These are phyloP conservation scores for Schizosaccharomyces osmophilus DNA, from an alignment of 805 yeast species.

Conservation along the genomic window DNA sequence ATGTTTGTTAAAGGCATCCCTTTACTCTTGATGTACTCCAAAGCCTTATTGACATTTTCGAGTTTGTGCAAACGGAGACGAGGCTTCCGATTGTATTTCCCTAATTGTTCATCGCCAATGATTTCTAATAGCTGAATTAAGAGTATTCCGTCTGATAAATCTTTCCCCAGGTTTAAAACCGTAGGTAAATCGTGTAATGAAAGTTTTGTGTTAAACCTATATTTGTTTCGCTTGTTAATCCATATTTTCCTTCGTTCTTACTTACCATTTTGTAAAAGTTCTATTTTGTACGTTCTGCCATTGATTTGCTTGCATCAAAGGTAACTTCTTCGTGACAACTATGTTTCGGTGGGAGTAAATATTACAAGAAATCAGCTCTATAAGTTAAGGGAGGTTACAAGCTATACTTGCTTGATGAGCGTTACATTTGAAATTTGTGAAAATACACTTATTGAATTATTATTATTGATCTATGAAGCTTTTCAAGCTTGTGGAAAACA, in stretches of 20 bases:
- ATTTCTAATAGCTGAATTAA: slow-evolving; percentile 17
- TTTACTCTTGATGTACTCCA: slow-evolving; percentile 15
- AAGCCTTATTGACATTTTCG: slow-evolving; percentile 17
- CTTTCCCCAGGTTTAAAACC: background rate
- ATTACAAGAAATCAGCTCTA: background rate
- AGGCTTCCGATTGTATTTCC: slow-evolving; percentile 14
- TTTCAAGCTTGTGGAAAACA: too few species aligned
- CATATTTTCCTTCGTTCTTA: too few species aligned
- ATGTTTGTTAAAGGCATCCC: slow-evolving; percentile 17
- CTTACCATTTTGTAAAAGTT: slow-evolving; percentile 2
- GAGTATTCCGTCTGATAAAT: slow-evolving; percentile 13
- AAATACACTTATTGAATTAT: too few species aligned
- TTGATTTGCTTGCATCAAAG: background rate
- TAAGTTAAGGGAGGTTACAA: background rate
- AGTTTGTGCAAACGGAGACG: slow-evolving; percentile 16
- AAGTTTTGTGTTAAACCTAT: slow-evolving; percentile 1
- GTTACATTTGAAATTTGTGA: too few species aligned
- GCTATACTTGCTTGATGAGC: too few species aligned
- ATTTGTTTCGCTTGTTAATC: background rate
- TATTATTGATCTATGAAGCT: too few species aligned
- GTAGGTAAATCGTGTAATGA: background rate
- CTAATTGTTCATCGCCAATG: slow-evolving; percentile 16
- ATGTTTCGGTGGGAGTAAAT: background rate
- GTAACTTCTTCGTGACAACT: background rate
- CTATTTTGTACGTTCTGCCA: slow-evolving; percentile 2